A percentile compares a stretch with the other conserved stretches of the same genome.
Evolutionary conservation across 345 rosid species (phyloP).

Genomic region (Syzygium jambos): DNA sequence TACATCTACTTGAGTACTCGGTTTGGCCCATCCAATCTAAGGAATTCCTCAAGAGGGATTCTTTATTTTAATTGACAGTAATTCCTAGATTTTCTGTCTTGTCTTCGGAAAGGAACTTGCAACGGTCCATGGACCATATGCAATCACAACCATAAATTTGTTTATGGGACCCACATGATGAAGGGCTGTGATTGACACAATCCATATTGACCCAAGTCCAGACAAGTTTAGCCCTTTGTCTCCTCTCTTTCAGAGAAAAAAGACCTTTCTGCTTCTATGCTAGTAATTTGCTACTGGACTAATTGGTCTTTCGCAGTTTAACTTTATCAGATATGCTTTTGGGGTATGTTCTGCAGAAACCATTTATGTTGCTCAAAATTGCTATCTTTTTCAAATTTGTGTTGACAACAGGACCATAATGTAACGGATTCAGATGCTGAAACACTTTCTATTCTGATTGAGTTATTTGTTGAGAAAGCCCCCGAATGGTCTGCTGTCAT

Average conservation of each 20-base stretch:
- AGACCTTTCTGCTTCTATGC: background rate
- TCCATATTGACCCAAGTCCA: background rate
- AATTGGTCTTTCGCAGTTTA: background rate
- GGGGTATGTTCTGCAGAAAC: background rate
- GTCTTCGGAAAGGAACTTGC: background rate
- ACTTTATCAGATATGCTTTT: background rate
- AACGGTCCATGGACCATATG: background rate
- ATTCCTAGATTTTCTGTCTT: background rate
- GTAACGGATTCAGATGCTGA: conserved; percentile 65
- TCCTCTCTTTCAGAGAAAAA: background rate
- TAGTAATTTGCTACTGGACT: background rate
- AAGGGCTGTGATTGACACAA: background rate
- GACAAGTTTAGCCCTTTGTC: background rate
- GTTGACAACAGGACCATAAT: conserved; percentile 59
- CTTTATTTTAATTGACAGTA: background rate
- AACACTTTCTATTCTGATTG: conserved; percentile 61
- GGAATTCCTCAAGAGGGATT: background rate
- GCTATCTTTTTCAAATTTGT: conserved; percentile 2
- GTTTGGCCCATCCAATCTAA: background rate
- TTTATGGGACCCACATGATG: background rate
- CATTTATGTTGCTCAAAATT: background rate
- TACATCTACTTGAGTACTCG: background rate
- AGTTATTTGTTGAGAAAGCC: conserved; percentile 75
- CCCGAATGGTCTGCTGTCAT: conserved; percentile 71
- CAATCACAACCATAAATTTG: background rate